A percentile compares a stretch with the other conserved stretches of the same genome.
phyloP scores from a whole-genome alignment of 805 yeast genomes.

The Nakazawaea holstii region DNA sequence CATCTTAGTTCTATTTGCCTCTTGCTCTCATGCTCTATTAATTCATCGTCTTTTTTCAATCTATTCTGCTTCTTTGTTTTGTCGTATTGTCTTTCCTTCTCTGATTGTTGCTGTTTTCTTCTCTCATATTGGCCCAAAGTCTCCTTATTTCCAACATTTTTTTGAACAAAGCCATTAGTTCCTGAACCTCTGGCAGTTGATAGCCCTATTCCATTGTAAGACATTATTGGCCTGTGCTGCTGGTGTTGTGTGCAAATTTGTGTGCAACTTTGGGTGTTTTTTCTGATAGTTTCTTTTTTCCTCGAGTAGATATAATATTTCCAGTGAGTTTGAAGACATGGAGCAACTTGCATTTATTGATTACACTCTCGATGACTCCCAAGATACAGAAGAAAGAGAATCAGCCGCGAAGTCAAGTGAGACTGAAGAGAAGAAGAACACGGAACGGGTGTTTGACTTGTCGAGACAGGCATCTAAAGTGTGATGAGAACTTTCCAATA shows the following conservation, averaged over 20 bases:
- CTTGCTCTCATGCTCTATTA: conserved; percentile 29
- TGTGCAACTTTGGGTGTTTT: background rate
- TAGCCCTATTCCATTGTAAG: conserved; percentile 55
- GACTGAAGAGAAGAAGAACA: conserved; percentile 18
- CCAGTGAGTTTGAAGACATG: no score
- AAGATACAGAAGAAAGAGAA: background rate
- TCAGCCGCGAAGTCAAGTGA: background rate
- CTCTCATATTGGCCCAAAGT: conserved; percentile 32
- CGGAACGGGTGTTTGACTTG: conserved; percentile 53
- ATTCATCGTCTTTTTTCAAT: conserved; percentile 18
- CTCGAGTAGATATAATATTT: background rate
- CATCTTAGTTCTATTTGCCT: conserved; percentile 40
- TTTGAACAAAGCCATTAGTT: conserved; percentile 57
- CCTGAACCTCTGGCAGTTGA: conserved; percentile 56
- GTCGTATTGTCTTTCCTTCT: conserved; percentile 12
- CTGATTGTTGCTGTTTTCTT: conserved; percentile 24
- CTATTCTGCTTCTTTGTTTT: conserved; percentile 11
- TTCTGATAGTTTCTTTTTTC: background rate
- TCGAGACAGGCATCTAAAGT: conserved; percentile 61
- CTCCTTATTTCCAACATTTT: conserved; percentile 28
- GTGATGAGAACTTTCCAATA: conserved; percentile 59
- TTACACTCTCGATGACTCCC: background rate
- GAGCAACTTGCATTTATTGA: background rate
- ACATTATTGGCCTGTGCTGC: conserved; percentile 36
- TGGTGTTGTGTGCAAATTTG: no score